Evolutionary conservation across 805 yeast genomes (phyloP).

Genomic region (Alloascoidea hylecoeti): DNA sequence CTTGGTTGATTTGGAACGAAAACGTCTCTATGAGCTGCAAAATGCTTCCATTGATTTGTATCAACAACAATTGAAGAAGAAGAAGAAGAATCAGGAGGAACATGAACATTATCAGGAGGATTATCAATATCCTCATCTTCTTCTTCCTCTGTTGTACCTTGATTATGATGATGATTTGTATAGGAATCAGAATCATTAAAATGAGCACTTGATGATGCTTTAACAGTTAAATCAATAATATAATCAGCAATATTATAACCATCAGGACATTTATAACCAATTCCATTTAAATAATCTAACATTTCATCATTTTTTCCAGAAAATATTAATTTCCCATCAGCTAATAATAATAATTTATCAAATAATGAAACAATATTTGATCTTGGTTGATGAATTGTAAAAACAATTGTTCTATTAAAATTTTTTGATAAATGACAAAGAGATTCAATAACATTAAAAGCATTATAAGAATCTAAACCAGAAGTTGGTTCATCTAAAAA

Average conservation of each 20-base stretch:
- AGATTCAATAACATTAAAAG: conserved; percentile 79
- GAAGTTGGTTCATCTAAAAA: conserved; percentile 91
- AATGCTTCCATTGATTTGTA: not conserved
- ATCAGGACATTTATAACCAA: conserved; percentile 73
- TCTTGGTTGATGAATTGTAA: conserved; percentile 95
- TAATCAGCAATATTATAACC: conserved; percentile 94
- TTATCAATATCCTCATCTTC: conserved; percentile 7
- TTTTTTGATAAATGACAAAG: conserved; percentile 67
- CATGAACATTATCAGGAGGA: not conserved
- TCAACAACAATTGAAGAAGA: not conserved
- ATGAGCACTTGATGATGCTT: conserved; percentile 14
- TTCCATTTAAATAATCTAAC: conserved; percentile 55
- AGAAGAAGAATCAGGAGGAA: not conserved
- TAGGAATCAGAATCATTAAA: not conserved
- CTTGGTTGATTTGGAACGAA: too few relatives aligned
- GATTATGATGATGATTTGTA: too few relatives aligned
- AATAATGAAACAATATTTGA: conserved; percentile 88
- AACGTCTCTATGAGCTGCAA: not conserved
- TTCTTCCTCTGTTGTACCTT: too few relatives aligned
- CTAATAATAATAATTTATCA: conserved; percentile 66
- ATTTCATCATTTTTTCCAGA: conserved; percentile 76
- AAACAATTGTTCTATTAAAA: conserved; percentile 75
- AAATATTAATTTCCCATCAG: conserved; percentile 76
- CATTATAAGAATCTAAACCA: conserved; percentile 89
- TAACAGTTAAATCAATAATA: conserved; percentile 80